These are phyloP conservation scores for Oryza meridionalis DNA, from an alignment of 176 grass and related monocot genomes.

Conservation along the genomic window DNA sequence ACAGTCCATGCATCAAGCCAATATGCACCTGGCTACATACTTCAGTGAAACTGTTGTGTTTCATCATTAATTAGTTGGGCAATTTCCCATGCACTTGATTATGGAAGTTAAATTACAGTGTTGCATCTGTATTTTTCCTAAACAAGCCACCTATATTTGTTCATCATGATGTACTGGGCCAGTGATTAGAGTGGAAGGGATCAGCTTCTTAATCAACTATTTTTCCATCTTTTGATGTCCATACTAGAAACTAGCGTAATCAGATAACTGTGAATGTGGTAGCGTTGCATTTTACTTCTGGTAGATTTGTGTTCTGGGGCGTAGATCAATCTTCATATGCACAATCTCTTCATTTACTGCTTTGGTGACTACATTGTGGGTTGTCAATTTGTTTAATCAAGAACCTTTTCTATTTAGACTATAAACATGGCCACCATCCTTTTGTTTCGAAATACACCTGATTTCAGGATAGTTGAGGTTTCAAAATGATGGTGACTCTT, in stretches of 20 bases:
- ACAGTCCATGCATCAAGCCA: background rate
- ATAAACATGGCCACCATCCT: background rate
- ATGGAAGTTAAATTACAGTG: background rate
- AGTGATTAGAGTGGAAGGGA: background rate
- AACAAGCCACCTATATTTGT: background rate
- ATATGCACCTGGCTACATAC: background rate
- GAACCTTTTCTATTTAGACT: background rate
- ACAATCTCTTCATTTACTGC: background rate
- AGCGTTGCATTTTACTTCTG: background rate
- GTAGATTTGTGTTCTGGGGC: background rate
- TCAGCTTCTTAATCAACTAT: background rate
- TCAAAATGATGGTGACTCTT: background rate
- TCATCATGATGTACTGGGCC: background rate
- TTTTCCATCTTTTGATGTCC: constrained; percentile 17
- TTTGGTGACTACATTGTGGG: background rate
- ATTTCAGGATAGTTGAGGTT: background rate
- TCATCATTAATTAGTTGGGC: background rate
- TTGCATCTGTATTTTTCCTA: background rate
- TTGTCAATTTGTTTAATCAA: background rate
- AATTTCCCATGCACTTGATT: background rate
- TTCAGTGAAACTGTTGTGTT: background rate
- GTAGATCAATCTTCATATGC: background rate
- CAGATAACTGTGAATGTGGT: background rate
- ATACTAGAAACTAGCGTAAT: background rate
- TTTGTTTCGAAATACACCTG: background rate